These are phyloP conservation scores for Fomitopsis pinicola DNA, from an alignment of 1,284 basidiomycete genomes.

Conservation along the genomic window DNA sequence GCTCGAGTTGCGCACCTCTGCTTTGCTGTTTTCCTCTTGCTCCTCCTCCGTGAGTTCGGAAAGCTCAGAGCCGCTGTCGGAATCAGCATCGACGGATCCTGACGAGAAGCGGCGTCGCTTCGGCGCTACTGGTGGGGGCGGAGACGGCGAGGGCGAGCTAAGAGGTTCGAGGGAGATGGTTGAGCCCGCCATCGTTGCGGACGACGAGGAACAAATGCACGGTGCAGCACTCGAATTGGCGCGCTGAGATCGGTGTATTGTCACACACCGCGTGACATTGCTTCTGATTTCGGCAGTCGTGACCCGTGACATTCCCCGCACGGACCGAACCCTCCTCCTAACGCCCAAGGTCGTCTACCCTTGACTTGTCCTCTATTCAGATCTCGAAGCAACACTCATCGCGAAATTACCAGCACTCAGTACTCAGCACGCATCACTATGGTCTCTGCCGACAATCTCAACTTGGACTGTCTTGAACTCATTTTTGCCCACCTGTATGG, in stretches of 20 bases:
- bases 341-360: no score
- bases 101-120: slow-evolving; percentile 8
- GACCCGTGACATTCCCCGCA: neutral
- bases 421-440: slow-evolving; percentile 26
- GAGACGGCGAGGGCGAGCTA: slow-evolving; percentile 53
- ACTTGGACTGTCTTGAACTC: slow-evolving; percentile 64
- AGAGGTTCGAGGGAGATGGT: slow-evolving; percentile 58
- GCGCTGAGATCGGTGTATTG: neutral
- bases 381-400: no score
- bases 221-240: neutral
- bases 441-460: slow-evolving; percentile 63
- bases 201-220: slow-evolving; percentile 15
- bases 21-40: slow-evolving; percentile 38
- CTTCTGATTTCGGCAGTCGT: neutral
- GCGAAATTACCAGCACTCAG: no score
- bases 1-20: slow-evolving; percentile 7
- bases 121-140: slow-evolving; percentile 29
- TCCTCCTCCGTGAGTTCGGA: slow-evolving; percentile 81
- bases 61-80: slow-evolving; percentile 69
- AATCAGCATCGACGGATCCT: slow-evolving; percentile 21
- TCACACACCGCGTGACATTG: neutral
- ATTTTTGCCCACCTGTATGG: slow-evolving; percentile 51
- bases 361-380: no score
- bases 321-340: neutral
- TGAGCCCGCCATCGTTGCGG: slow-evolving; percentile 47